Conservation (phyloP, 768 basidiomycete genomes). For the Hypholoma fasciculare region DNA sequence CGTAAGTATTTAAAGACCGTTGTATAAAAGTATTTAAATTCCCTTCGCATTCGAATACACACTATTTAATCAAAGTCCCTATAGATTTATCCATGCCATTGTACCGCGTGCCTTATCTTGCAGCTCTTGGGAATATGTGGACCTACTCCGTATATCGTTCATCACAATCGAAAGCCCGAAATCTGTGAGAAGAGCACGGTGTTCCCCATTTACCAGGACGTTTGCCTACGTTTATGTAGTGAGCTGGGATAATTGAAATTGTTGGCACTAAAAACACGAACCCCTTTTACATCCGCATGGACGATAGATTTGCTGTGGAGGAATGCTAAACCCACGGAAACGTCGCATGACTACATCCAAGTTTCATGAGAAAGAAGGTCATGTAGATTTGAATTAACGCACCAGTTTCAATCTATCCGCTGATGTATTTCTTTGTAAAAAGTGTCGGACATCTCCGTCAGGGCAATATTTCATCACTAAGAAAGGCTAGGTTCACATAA, state of each 20-base stretch:
- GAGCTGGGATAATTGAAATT: neutral
- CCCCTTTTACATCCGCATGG: constrained; percentile 1
- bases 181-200: constrained; percentile 3
- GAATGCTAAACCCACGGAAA: neutral
- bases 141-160: constrained; percentile 3
- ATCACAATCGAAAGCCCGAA: constrained; percentile 2
- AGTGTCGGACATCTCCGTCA: constrained; percentile 2
- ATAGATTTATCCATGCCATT: constrained; percentile 4
- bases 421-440: neutral
- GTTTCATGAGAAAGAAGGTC: too few relatives aligned
- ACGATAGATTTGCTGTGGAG: constrained; percentile 2
- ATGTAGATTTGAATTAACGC: neutral
- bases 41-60: too few relatives aligned
- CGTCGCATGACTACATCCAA: neutral
- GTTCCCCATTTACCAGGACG: constrained; percentile 2
- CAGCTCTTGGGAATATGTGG: neutral
- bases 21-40: too few relatives aligned
- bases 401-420: neutral
- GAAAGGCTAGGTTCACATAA: neutral
- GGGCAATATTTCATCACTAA: constrained; percentile 4
- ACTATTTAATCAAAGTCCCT: too few relatives aligned
- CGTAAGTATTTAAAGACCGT: too few relatives aligned
- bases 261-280: neutral
- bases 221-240: neutral
- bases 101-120: constrained; percentile 3